Evolutionary conservation across 1,284 basidiomycete species (phyloP).

Genomic region (Cutaneotrichosporon sp.): DNA sequence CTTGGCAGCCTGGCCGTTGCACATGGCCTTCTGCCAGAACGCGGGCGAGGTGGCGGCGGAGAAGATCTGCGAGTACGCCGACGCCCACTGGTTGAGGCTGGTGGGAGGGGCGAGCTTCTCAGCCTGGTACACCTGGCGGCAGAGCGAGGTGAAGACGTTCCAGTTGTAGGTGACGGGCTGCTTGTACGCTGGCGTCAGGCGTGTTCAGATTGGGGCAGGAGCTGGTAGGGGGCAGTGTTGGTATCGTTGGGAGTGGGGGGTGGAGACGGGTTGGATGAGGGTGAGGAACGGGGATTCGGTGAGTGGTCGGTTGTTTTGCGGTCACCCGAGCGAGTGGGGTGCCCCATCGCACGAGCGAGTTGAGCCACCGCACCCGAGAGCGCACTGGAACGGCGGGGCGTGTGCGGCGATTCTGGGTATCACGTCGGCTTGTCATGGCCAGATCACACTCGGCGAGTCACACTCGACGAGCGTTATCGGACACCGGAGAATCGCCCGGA

Average conservation of each 20-base stretch:
- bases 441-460: neutral
- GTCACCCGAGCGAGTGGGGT: neutral
- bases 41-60: slow-evolving; percentile 63
- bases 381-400: too few relatives aligned
- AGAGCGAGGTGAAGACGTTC: slow-evolving; percentile 74
- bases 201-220: neutral
- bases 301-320: neutral
- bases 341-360: neutral
- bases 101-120: slow-evolving; percentile 83
- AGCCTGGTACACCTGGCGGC: slow-evolving; percentile 86
- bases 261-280: neutral
- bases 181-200: slow-evolving; percentile 64
- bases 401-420: too few relatives aligned
- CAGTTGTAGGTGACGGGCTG: slow-evolving; percentile 81
- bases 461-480: neutral
- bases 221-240: neutral
- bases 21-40: slow-evolving; percentile 69
- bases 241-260: too few relatives aligned
- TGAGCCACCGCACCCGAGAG: too few relatives aligned
- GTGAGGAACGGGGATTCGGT: neutral
- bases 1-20: slow-evolving; percentile 74
- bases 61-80: slow-evolving; percentile 74
- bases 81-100: slow-evolving; percentile 63
- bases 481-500: neutral
- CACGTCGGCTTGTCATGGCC: neutral